Conservation (phyloP, 306 rosid genomes). For the Castanea mollissima region DNA sequence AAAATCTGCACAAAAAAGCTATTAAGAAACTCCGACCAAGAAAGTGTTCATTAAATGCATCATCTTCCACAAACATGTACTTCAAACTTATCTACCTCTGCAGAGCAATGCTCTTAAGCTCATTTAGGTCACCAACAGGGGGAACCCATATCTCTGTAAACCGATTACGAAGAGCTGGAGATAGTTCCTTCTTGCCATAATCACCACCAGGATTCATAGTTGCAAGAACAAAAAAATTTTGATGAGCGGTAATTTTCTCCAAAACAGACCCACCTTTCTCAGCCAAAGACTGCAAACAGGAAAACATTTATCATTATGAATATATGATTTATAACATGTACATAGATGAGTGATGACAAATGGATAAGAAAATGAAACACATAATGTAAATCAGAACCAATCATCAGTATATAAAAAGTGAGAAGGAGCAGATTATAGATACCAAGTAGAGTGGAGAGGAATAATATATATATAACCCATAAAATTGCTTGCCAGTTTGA, state of each 20-base stretch:
- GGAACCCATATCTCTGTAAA: slow-evolving; percentile 99
- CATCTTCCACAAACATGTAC: neutral
- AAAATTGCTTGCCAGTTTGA: neutral
- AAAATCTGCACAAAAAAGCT: slow-evolving; percentile 43
- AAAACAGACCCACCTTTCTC: slow-evolving; percentile 86
- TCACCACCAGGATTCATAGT: slow-evolving; percentile 99
- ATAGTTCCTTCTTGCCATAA: slow-evolving; percentile 88
- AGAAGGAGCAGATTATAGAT: neutral
- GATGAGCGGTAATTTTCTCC: slow-evolving; percentile 68
- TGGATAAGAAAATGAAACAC: neutral
- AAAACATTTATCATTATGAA: neutral
- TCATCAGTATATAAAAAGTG: neutral
- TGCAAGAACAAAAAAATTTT: slow-evolving; percentile 75
- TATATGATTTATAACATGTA: neutral
- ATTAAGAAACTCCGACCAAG: neutral
- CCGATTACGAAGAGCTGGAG: slow-evolving; percentile 90
- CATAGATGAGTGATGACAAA: neutral
- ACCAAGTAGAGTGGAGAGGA: neutral
- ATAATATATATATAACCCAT: neutral
- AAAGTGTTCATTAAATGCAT: neutral
- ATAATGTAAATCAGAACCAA: neutral
- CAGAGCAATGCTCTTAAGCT: slow-evolving; percentile 64
- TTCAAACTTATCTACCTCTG: slow-evolving; percentile 42
- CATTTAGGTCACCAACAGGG: slow-evolving; percentile 60
- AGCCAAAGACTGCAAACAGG: slow-evolving; percentile 65